Percentiles rank a stretch among this genome's conserved stretches.
These are phyloP conservation scores for Erysimum pusillum DNA, from an alignment of 441 rosid genomes.

Conservation along the genomic window DNA sequence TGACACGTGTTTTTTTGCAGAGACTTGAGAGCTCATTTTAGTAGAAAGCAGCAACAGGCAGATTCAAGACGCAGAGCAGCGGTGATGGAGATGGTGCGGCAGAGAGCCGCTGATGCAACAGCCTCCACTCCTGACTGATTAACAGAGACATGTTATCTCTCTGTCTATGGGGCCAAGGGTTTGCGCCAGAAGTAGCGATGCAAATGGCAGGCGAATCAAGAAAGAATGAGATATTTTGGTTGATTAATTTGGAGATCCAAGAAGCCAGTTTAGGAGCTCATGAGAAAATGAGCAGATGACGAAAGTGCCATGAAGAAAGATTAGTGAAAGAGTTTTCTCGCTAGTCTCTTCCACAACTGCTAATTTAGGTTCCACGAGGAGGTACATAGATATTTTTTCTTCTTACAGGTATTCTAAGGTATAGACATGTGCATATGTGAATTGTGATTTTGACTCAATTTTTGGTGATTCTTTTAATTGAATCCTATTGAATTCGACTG, in stretches of 20 bases:
- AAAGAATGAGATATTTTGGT: slow-evolving; percentile 16
- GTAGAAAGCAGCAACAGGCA: slow-evolving; percentile 96
- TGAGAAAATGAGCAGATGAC: slow-evolving; percentile 28
- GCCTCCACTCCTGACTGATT: slow-evolving; percentile 63
- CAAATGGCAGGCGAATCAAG: slow-evolving; percentile 5
- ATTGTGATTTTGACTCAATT: slow-evolving; percentile 24
- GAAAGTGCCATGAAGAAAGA: no score
- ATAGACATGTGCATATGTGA: slow-evolving; percentile 37
- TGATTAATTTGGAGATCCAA: slow-evolving; percentile 19
- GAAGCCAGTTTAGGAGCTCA: slow-evolving; percentile 32
- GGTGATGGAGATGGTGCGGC: slow-evolving; percentile 99
- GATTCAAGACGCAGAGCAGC: slow-evolving; percentile 98
- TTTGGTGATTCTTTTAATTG: slow-evolving; percentile 36
- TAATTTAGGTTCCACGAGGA: slow-evolving; percentile 33
- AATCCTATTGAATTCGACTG: slow-evolving; percentile 20
- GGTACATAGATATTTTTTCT: slow-evolving; percentile 36
- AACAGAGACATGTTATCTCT: background rate
- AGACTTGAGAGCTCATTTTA: slow-evolving; percentile 88
- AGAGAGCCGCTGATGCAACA: slow-evolving; percentile 91
- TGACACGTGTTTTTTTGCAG: slow-evolving; percentile 55
- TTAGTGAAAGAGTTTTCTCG: no score
- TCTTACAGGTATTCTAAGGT: slow-evolving; percentile 35
- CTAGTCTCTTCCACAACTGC: slow-evolving; percentile 11
- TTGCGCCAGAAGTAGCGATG: slow-evolving; percentile 7
- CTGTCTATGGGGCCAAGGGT: slow-evolving; percentile 22